Evolutionary conservation across 1,284 basidiomycete genomes (phyloP).

Genomic region (Phellinidium pouzarii): DNA sequence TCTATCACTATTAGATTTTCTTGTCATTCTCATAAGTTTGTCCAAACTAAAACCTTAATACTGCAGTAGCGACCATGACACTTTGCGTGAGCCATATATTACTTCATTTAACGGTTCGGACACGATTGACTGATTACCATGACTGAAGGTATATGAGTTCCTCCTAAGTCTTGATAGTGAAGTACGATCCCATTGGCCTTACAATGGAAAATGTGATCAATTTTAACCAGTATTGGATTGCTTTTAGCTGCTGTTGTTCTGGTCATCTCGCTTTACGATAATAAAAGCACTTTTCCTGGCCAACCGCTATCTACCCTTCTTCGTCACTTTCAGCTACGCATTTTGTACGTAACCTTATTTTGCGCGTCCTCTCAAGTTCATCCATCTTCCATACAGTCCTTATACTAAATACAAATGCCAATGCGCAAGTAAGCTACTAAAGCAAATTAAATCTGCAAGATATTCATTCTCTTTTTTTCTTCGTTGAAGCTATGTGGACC

Average conservation of each 20-base stretch:
- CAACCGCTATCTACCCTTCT: conserved; percentile 15
- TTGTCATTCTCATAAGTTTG: not conserved
- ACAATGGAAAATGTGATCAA: not conserved
- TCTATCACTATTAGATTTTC: not conserved
- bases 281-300: conserved; percentile 14
- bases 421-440: not conserved
- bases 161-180: conserved; percentile 9
- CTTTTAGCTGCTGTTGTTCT: conserved; percentile 11
- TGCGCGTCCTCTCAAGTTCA: not conserved
- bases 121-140: not conserved
- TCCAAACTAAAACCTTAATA: not conserved
- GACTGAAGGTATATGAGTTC: conserved; percentile 12
- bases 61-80: conserved; percentile 4
- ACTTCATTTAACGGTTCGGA: not conserved
- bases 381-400: not conserved
- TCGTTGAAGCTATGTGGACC: conserved; percentile 3
- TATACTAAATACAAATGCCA: not conserved
- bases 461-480: not conserved
- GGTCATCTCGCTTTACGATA: conserved; percentile 8
- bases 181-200: not conserved
- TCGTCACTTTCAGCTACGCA: not conserved
- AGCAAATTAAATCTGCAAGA: not conserved
- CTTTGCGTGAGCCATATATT: not conserved
- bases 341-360: not conserved
- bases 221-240: not conserved